Evolutionary conservation across 441 rosid genomes (phyloP), one percentile per base, ranked within the genome.

Genomic region (Geranium incanum): DNA sequence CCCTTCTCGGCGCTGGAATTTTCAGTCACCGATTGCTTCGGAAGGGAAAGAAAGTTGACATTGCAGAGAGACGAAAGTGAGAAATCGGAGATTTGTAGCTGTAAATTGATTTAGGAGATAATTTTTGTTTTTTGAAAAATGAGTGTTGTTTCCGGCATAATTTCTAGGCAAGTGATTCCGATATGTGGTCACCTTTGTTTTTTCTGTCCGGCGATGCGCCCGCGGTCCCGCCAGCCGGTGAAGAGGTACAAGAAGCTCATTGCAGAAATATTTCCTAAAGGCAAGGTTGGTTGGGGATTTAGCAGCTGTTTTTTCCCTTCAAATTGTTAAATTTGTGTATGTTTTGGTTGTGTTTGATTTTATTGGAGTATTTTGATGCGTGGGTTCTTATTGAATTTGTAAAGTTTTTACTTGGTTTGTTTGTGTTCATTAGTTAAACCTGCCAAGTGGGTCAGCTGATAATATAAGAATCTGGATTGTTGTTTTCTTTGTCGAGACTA

Each of bases 171-270:
- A 81, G 84, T 94, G 41, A 77, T 94, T 88, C 97, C 99, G 9
- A 89, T 84, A 59, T 95, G 99, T 72, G 97, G 97, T 43, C 87
- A 87, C 80, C 96, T 95, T 77, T 95, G 99, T 77, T 82, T 86
- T 80, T 87, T 88, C 76, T 95, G 97, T 81, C 99, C 99, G 37
- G 92, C 84, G 21, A 60, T 95, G 80, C 84, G 97, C 76, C 86
- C 99, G 8, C 84, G 99, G 85, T 95, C 99, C 70, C 86, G 98
- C 74, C 99, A 95, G 82, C 99, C 96, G 57, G 91, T 92, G 74
- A 95, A 92, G 93, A 84, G 99, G 85, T 92, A 92, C 82, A 92
- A 92, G 97, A 91, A 95, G 88, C 92, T 95, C 77, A 87, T 95
- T 68, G 77, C 97, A 0, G 87, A 88, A 69, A 89, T 92, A 71